phyloP scores from a whole-genome alignment of 495 filamentous ascomycete genomes.

The Elasticomyces elasticus region DNA sequence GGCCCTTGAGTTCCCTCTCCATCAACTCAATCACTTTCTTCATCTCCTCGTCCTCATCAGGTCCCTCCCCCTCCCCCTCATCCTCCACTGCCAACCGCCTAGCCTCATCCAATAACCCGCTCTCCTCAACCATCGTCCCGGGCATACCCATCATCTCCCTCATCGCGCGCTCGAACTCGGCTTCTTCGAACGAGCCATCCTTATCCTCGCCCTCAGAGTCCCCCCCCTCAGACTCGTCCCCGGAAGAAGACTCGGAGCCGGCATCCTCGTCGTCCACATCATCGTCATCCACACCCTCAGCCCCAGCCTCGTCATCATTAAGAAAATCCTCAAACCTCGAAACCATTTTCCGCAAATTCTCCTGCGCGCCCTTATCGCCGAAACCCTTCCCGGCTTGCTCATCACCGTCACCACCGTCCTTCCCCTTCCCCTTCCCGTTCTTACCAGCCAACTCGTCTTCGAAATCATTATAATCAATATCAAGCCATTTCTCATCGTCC shows the following conservation, averaged over 20 bases:
- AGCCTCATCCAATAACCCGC: constrained; percentile 32
- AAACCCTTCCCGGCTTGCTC: constrained; percentile 38
- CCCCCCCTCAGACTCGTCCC: constrained; percentile 40
- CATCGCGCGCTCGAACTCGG: constrained; percentile 79
- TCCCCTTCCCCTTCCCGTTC: constrained; percentile 11
- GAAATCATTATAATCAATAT: constrained; percentile 83
- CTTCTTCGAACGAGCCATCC: constrained; percentile 71
- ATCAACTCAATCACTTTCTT: constrained; percentile 62
- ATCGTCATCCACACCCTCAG: constrained; percentile 63
- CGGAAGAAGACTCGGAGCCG: too few species aligned
- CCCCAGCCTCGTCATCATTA: constrained; percentile 70
- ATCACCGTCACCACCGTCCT: constrained; percentile 18
- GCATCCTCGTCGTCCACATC: constrained; percentile 60
- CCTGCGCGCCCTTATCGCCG: constrained; percentile 70
- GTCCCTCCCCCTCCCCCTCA: constrained; percentile 19
- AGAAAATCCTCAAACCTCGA: constrained; percentile 86
- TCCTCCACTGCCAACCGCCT: constrained; percentile 31
- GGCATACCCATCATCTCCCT: constrained; percentile 89
- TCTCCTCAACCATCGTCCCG: constrained; percentile 22
- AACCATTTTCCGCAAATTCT: constrained; percentile 80
- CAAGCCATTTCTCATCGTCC: constrained; percentile 85
- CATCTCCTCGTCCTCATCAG: constrained; percentile 54
- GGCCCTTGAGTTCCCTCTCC: constrained; percentile 68
- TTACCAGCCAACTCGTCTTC: constrained; percentile 64
- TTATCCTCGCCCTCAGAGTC: constrained; percentile 53